Evolutionary conservation across 345 rosid species (phyloP).

Genomic region (Syzygium oleosum): DNA sequence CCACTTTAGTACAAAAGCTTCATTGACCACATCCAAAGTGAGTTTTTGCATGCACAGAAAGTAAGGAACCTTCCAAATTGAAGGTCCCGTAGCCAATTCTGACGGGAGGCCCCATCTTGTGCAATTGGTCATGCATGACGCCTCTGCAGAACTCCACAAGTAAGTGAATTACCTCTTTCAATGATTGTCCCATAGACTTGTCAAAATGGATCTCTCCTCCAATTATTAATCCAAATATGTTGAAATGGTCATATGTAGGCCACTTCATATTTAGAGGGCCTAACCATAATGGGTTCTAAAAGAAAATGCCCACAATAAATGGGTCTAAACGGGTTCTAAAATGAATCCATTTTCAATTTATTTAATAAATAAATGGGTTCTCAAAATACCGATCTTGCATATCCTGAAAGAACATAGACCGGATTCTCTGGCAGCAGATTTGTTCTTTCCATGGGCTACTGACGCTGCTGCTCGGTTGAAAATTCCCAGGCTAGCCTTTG

Average conservation of each 20-base stretch:
- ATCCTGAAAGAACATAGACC: conserved; percentile 9
- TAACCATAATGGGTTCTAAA: no score
- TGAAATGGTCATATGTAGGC: no score
- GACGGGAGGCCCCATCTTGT: neutral
- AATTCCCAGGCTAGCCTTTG: conserved; percentile 27
- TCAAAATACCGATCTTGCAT: neutral
- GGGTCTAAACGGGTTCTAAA: no score
- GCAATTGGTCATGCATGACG: neutral
- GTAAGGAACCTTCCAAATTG: neutral
- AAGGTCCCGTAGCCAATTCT: neutral
- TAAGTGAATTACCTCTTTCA: neutral
- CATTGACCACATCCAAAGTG: neutral
- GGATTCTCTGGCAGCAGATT: conserved; percentile 29
- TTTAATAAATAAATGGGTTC: no score
- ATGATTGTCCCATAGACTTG: neutral
- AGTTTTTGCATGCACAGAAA: neutral
- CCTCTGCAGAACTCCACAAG: neutral
- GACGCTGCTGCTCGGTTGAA: conserved; percentile 11
- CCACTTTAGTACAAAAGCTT: neutral
- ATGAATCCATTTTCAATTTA: no score
- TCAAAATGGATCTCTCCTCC: no score
- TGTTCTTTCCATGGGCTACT: conserved; percentile 22
- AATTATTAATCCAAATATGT: no score
- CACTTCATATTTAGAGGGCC: no score
- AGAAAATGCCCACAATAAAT: no score